These are phyloP conservation scores for Podochytrium sp. DNA, from an alignment of 192 early-diverging fungal genomes.

Conservation along the genomic window DNA sequence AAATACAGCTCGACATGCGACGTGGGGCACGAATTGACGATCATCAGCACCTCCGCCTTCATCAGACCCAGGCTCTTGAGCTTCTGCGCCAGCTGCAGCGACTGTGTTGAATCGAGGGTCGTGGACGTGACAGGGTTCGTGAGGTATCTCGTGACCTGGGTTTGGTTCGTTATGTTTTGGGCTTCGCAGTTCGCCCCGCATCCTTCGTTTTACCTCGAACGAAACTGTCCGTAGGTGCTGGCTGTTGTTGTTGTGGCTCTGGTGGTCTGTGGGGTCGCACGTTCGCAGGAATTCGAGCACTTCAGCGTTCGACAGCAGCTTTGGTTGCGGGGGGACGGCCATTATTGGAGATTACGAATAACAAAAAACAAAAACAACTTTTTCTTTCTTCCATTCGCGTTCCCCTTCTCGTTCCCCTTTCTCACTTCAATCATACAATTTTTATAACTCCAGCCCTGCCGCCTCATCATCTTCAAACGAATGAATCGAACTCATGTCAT, in stretches of 20 bases:
- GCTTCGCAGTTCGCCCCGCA: background rate
- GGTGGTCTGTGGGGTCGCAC: constrained; percentile 10
- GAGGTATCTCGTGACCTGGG: constrained; percentile 14
- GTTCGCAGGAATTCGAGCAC: constrained; percentile 16
- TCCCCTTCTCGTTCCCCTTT: background rate
- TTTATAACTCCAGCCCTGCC: constrained; percentile 79
- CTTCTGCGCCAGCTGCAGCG: background rate
- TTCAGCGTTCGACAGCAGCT: constrained; percentile 15
- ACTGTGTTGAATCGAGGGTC: background rate
- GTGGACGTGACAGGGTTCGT: constrained; percentile 1
- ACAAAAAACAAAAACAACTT: background rate
- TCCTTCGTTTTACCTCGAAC: constrained; percentile 5
- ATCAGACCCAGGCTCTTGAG: constrained; percentile 10
- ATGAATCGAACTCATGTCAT: constrained; percentile 81
- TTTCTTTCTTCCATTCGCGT: background rate
- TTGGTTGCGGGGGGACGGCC: background rate
- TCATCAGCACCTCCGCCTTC: constrained; percentile 14
- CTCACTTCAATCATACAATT: background rate
- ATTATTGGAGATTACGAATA: too few species aligned
- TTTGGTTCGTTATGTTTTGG: background rate
- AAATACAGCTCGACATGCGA: constrained; percentile 24
- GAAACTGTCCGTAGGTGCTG: constrained; percentile 25
- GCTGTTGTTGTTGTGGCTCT: background rate
- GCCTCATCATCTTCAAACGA: constrained; percentile 84
- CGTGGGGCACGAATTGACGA: background rate